Conservation (phyloP, 1,139 yeast genomes). For the Debaryomyces singareniensis region DNA sequence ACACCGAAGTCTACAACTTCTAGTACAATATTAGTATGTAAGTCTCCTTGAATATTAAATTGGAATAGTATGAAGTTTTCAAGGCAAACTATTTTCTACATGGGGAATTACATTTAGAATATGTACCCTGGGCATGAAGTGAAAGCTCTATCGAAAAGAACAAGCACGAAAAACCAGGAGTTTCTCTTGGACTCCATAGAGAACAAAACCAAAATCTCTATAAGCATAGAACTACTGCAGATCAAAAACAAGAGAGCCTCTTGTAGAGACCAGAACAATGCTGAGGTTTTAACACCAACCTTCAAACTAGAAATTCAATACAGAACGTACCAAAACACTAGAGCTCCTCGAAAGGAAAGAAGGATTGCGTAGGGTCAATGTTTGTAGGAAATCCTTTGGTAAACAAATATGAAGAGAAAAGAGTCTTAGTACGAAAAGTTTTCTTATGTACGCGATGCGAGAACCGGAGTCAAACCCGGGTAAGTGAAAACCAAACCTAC, state of each 20-base stretch:
- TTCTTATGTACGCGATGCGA: background rate
- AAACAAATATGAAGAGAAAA: constrained; percentile 23
- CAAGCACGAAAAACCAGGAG: constrained; percentile 47
- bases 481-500: constrained; percentile 1
- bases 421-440: background rate
- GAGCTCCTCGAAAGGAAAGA: no score
- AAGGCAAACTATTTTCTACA: no score
- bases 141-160: constrained; percentile 34
- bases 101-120: no score
- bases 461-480: background rate
- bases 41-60: no score
- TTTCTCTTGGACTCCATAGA: constrained; percentile 35
- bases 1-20: no score
- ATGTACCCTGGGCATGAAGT: constrained; percentile 54
- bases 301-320: no score
- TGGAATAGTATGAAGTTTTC: no score
- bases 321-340: no score
- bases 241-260: background rate
- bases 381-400: constrained; percentile 32
- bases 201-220: constrained; percentile 16
- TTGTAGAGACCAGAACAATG: background rate
- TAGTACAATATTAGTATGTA: no score
- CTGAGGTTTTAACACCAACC: no score
- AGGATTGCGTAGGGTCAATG: constrained; percentile 7
- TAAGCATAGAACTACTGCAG: constrained; percentile 11